Base-by-base conservation (phyloP, 495 filamentous ascomycete species). In the Pyronema omphalodes region DNA sequence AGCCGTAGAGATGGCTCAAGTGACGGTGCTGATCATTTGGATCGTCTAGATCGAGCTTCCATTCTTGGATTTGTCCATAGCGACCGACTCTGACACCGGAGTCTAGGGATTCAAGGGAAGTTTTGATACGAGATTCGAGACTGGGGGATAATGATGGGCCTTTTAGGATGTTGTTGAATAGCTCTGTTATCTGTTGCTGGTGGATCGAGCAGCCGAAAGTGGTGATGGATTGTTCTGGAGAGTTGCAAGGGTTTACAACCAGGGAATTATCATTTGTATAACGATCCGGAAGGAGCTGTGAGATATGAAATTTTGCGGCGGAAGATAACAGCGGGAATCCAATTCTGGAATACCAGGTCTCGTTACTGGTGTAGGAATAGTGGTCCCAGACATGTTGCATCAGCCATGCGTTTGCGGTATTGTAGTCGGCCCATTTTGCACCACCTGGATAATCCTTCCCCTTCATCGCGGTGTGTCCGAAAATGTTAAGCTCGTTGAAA, bases 201-300 rank as follows among this genome's bases (percentile, higher is more conserved):
- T 70, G 70, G 51, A 74, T 69, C 6, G 71, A 60, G 58, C 72
- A 76, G 36, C 67, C 73, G 60, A 75, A 76, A 1, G 74, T 75
- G 7, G 70, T 72, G 0, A 71, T 70, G 0, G 72, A 72, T 46
- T 73, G 73, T 56, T 76, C 72, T 6, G 74, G 74, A 9, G 67
- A 70, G 43, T 73, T 73, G 58, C 73, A 76, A 0, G 71, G 72
- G 48, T 73, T 73, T 8, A 69, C 71, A 9, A 76, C 73, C 12
- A 74, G 61, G 4, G 69, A 72, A 23, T 69, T 67, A 49, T 77
- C 74, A n/a, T 73, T 71, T 55, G 66, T 70, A 55, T 70, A 71
- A 9, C 49, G 49, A 56, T 76, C 74, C 6, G 59, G 48, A 43
- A 70, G 64, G 1, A 76, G 62, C 53, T 70, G 67, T 12, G 67